These are phyloP conservation scores for Salix suchowensis DNA, from an alignment of 345 rosid genomes.

Conservation along the genomic window DNA sequence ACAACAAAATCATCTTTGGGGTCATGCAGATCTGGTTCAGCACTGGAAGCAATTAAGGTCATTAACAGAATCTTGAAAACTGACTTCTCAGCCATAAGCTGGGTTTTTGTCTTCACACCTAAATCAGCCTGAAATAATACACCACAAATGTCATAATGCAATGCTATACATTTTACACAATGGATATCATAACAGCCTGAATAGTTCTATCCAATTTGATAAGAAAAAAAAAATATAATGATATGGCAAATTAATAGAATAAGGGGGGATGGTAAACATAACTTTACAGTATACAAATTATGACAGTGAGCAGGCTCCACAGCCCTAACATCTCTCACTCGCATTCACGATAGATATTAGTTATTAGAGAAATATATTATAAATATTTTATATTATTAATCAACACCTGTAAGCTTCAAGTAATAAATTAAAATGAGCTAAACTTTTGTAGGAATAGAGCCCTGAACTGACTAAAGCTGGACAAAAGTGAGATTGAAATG, in stretches of 20 bases:
- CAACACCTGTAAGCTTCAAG: background rate
- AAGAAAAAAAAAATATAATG: background rate
- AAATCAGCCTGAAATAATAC: conserved; percentile 69
- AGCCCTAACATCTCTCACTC: background rate
- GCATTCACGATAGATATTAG: background rate
- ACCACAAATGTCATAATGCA: background rate
- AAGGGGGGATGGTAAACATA: background rate
- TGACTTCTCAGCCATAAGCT: conserved; percentile 95
- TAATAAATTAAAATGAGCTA: background rate
- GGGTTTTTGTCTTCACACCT: conserved; percentile 99
- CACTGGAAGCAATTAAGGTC: conserved; percentile 81
- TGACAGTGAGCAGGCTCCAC: background rate
- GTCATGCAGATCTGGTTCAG: conserved; percentile 72
- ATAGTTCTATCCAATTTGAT: background rate
- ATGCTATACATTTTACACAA: background rate
- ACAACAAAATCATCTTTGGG: conserved; percentile 75
- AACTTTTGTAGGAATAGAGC: background rate
- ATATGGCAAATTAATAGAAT: background rate
- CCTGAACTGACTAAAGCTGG: background rate
- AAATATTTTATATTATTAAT: background rate
- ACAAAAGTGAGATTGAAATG: background rate
- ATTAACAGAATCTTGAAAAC: conserved; percentile 85
- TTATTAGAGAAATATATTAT: background rate
- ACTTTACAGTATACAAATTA: background rate
- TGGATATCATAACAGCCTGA: background rate